These are phyloP conservation scores for Ceratobasidium sp. DNA, from an alignment of 1,284 basidiomycete species.

Conservation along the genomic window DNA sequence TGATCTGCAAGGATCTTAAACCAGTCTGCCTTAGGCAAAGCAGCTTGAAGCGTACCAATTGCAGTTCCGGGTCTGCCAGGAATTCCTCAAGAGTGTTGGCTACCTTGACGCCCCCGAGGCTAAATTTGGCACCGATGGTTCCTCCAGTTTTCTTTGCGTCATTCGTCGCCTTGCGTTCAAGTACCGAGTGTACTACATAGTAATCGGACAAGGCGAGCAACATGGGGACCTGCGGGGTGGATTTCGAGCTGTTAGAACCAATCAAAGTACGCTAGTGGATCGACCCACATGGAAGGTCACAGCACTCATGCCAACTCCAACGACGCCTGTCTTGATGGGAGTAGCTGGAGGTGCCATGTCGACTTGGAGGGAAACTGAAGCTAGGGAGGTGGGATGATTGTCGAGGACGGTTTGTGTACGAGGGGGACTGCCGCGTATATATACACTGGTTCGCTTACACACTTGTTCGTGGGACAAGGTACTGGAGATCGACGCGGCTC, in stretches of 20 bases:
- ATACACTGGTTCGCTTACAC: slow-evolving; percentile 18
- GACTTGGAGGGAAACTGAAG: neutral
- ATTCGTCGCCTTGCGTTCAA: slow-evolving; percentile 54
- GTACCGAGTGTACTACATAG: slow-evolving; percentile 55
- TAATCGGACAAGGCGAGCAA: slow-evolving; percentile 41
- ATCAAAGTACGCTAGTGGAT: too few relatives aligned
- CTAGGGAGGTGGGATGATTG: neutral
- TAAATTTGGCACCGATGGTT: slow-evolving; percentile 49
- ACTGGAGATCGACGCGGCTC: slow-evolving; percentile 1
- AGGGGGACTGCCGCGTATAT: neutral
- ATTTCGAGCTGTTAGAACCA: neutral
- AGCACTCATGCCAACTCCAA: slow-evolving; percentile 42
- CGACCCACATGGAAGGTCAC: slow-evolving; percentile 32
- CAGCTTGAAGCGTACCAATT: slow-evolving; percentile 48
- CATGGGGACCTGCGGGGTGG: slow-evolving; percentile 23
- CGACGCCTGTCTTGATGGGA: slow-evolving; percentile 36
- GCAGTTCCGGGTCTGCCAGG: slow-evolving; percentile 57
- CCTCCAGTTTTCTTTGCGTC: slow-evolving; percentile 50
- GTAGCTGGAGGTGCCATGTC: slow-evolving; percentile 1
- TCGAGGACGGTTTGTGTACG: neutral
- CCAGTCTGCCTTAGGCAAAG: neutral
- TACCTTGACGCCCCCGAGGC: slow-evolving; percentile 52
- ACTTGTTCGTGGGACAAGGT: neutral
- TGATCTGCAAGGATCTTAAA: slow-evolving; percentile 55
- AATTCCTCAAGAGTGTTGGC: slow-evolving; percentile 58